Evolutionary conservation across 306 rosid species (phyloP), one percentile per base, ranked within the genome.

Genomic region (Cucurbita pepo): DNA sequence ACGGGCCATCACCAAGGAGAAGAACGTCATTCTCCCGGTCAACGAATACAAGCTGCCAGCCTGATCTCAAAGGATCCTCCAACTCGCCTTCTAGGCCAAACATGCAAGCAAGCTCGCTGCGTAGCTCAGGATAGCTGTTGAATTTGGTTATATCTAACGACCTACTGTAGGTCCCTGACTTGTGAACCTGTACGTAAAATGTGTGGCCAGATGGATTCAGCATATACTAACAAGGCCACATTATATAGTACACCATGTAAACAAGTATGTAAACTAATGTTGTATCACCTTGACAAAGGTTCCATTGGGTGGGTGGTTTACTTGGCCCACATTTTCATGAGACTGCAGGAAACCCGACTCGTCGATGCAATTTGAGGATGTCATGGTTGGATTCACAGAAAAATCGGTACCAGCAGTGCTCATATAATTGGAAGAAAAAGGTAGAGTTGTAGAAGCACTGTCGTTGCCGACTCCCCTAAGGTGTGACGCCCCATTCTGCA

Each of bases 11-110:
- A 11, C 97, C 97, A 0, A 92, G 92, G 77, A 92, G 96, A 86
- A 89, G 96, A 83, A 89, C 88, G 43, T 92, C 96, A 75, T 88
- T 92, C 96, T 89, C 95, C 84, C 88, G 88, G 86, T 89, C 97
- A 73, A 92, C 95, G 66, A 92, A 89, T 85, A 92, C 96, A 92
- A 92, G 97, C 97, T 91, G 96, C 97, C 97, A 91, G 97, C 97
- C 96, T 91, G 97, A 91, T 91, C 97, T 91, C 79, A 86, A 81
- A 72, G 94, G 96, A 84, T 89, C 96, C 83, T 91, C 97, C 86
- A 91, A 78, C 78, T 87, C 89, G 48, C 91, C 88, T 82, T 88
- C 90, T 81, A 89, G 87, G 78, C 91, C 86, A 81, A 91, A 91
- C 97, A 91, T 82, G 5, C 82, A 89, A 86, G 96, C 96, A 75